Evolutionary conservation across 768 basidiomycete genomes (phyloP).

Genomic region (Amanita exitialis): DNA sequence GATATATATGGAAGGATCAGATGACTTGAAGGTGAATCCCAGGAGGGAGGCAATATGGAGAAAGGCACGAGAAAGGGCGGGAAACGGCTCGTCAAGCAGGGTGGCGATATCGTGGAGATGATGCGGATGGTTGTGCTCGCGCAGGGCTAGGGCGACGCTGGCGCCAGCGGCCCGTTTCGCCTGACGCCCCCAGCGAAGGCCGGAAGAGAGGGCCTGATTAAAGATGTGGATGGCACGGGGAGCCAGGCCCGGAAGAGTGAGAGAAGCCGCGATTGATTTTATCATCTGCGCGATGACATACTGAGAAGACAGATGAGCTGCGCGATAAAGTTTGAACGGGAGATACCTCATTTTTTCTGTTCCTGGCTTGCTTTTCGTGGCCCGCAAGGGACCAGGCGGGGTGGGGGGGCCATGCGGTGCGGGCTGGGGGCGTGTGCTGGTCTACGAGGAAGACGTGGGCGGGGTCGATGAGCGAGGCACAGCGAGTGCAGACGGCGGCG

Average conservation of each 20-base stretch:
- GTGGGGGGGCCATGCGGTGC: conserved; percentile 35
- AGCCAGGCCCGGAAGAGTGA: conserved; percentile 50
- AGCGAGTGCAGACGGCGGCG: conserved; percentile 59
- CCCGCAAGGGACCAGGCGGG: conserved; percentile 52
- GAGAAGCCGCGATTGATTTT: conserved; percentile 43
- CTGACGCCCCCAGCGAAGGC: conserved; percentile 67
- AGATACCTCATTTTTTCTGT: conserved; percentile 54
- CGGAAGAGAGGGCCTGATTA: conserved; percentile 51
- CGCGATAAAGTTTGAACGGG: conserved; percentile 12
- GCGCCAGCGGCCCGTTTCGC: conserved; percentile 64
- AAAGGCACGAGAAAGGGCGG: conserved; percentile 46
- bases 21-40: conserved; percentile 37
- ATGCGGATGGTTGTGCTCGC: conserved; percentile 61
- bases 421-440: conserved; percentile 22
- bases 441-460: conserved; percentile 50
- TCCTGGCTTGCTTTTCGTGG: conserved; percentile 54
- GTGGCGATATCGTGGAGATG: conserved; percentile 61
- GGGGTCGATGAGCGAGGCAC: conserved; percentile 62
- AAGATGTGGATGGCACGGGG: conserved; percentile 62
- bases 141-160: conserved; percentile 58
- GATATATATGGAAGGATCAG: conserved; percentile 54
- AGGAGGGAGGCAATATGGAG: conserved; percentile 41
- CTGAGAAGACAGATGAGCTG: conserved; percentile 26
- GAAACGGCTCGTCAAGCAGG: conserved; percentile 42
- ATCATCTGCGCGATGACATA: conserved; percentile 57